Evolutionary conservation across 768 basidiomycete genomes (phyloP).

Genomic region (Rhizopogon sp.): DNA sequence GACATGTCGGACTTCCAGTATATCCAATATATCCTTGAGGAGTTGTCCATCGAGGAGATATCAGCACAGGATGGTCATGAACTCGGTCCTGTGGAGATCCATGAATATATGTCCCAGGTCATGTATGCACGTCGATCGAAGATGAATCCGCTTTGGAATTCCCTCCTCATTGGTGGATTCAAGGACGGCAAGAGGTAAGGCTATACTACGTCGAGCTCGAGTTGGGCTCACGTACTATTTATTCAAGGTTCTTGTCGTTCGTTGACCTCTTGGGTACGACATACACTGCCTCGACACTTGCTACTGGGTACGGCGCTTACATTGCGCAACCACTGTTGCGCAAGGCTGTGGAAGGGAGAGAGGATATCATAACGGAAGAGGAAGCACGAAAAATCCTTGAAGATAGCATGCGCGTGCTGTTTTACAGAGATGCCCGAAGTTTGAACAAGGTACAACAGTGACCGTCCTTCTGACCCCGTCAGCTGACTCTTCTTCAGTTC

Average conservation of each 20-base stretch:
- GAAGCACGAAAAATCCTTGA: conserved; percentile 77
- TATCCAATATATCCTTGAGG: conserved; percentile 76
- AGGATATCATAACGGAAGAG: conserved; percentile 69
- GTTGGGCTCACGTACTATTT: neutral
- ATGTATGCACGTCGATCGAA: conserved; percentile 88
- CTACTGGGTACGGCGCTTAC: conserved; percentile 91
- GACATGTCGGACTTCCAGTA: conserved; percentile 99
- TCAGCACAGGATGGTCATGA: conserved; percentile 78
- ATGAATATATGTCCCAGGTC: conserved; percentile 84
- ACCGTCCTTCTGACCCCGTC: neutral
- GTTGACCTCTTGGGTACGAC: conserved; percentile 98
- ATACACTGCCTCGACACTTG: conserved; percentile 87
- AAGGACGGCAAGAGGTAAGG: conserved; percentile 76
- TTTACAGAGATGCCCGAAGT: conserved; percentile 94
- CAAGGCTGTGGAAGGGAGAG: conserved; percentile 81
- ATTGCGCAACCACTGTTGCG: conserved; percentile 92
- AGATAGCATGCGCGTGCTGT: conserved; percentile 88
- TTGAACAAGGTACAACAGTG: conserved; percentile 74
- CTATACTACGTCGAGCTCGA: neutral
- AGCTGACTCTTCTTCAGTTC: conserved; percentile 49
- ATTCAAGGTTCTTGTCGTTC: conserved; percentile 78
- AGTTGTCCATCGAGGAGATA: conserved; percentile 73
- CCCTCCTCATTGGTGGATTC: conserved; percentile 86
- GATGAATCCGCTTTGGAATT: conserved; percentile 94
- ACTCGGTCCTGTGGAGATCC: conserved; percentile 85